Conservation (phyloP, 805 yeast genomes). For the Metschnikowia dekortorum region DNA sequence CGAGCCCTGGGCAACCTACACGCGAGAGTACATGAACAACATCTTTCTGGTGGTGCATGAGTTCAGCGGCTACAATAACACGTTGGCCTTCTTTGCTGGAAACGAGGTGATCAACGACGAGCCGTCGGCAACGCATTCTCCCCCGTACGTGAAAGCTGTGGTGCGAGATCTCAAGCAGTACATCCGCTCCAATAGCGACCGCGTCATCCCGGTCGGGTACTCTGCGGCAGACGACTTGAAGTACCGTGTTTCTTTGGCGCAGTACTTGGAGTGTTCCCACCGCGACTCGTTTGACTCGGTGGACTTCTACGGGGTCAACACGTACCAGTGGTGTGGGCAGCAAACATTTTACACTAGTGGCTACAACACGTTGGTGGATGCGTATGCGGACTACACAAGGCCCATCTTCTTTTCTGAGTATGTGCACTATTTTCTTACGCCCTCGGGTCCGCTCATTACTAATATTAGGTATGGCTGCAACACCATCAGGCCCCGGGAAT, state of each 20-base stretch:
- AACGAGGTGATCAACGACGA: slow-evolving; percentile 85
- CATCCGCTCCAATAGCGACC: slow-evolving; percentile 51
- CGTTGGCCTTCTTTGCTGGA: slow-evolving; percentile 88
- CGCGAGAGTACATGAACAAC: slow-evolving; percentile 63
- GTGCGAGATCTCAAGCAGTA: slow-evolving; percentile 78
- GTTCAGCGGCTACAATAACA: slow-evolving; percentile 80
- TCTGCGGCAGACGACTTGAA: slow-evolving; percentile 92
- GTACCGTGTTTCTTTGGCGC: slow-evolving; percentile 71
- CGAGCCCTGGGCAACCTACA: slow-evolving; percentile 92
- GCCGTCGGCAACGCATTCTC: slow-evolving; percentile 62
- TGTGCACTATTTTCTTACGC: slow-evolving; percentile 8
- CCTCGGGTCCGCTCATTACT: slow-evolving; percentile 5
- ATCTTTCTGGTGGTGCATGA: slow-evolving; percentile 76
- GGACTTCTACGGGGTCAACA: slow-evolving; percentile 79
- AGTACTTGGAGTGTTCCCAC: slow-evolving; percentile 73
- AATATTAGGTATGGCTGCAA: slow-evolving; percentile 64
- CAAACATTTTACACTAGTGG: slow-evolving; percentile 83
- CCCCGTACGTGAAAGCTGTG: slow-evolving; percentile 72
- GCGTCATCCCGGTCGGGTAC: slow-evolving; percentile 86
- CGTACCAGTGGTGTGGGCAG: slow-evolving; percentile 84
- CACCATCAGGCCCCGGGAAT: slow-evolving; percentile 68
- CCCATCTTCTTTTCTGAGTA: slow-evolving; percentile 90
- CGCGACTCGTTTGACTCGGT: slow-evolving; percentile 48
- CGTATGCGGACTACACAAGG: slow-evolving; percentile 60
- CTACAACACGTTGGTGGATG: slow-evolving; percentile 55